Percentiles rank a stretch among this genome's conserved stretches.
Conservation (phyloP, 768 basidiomycete species). For the Termitomyces sp. region DNA sequence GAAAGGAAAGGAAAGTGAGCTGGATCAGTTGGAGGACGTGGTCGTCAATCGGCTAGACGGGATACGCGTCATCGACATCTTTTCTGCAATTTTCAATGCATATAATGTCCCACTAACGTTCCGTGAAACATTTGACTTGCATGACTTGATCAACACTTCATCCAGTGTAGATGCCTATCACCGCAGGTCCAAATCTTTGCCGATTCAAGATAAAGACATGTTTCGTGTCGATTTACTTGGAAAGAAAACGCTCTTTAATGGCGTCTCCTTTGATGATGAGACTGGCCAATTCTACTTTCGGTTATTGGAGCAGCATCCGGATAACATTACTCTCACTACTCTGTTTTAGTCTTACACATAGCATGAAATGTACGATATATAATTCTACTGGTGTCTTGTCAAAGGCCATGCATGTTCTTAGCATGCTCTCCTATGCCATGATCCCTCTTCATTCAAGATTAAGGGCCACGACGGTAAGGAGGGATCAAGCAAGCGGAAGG, state of each 20-base stretch:
- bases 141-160: background rate
- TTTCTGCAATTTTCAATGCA: background rate
- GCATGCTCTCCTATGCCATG: no score
- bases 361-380: no score
- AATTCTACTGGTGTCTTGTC: no score
- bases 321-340: background rate
- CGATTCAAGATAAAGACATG: background rate
- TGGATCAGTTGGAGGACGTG: background rate
- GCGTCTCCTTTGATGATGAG: background rate
- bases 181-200: background rate
- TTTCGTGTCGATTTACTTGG: background rate
- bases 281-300: background rate
- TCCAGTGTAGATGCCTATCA: background rate
- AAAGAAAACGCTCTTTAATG: background rate
- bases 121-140: background rate
- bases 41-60: background rate
- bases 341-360: background rate
- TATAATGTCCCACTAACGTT: background rate
- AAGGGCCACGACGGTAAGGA: background rate
- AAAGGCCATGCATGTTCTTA: no score
- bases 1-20: background rate
- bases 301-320: background rate
- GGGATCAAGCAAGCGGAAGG: background rate
- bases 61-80: background rate
- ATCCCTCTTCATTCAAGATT: background rate